These are phyloP conservation scores for thale cress (Arabidopsis thaliana) DNA, from an alignment of 345 rosid genomes.

Conservation along the genomic window TAIR10.1 NC_003075.7:9665001-9665500, in stretches of 20 bases:
- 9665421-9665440: slow-evolving; percentile 17
- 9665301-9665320: slow-evolving; percentile 5
- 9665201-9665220: not conserved
- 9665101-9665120: slow-evolving; percentile 32
- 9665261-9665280: slow-evolving; percentile 21
- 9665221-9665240: not conserved
- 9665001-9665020: not conserved
- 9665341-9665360: slow-evolving; percentile 18
- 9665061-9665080: slow-evolving; percentile 3
- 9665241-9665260: not conserved
- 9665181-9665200: slow-evolving; percentile 8
- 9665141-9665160: slow-evolving; percentile 18
- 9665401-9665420: not conserved
- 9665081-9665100: slow-evolving; percentile 27
- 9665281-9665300: slow-evolving; percentile 28
- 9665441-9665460: slow-evolving; percentile 11
- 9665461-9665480: slow-evolving; percentile 12
- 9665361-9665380: not conserved
- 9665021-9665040: slow-evolving; percentile 11
- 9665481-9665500: not conserved
- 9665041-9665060: slow-evolving; percentile 14
- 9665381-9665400: not conserved
- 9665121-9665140: slow-evolving; percentile 14
- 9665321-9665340: slow-evolving; percentile 16
- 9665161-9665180: slow-evolving; percentile 10